Evolutionary conservation across 108 stramenopile genomes (phyloP), one percentile per base, ranked within the genome.

Genomic region (Cyclotella atomus): DNA sequence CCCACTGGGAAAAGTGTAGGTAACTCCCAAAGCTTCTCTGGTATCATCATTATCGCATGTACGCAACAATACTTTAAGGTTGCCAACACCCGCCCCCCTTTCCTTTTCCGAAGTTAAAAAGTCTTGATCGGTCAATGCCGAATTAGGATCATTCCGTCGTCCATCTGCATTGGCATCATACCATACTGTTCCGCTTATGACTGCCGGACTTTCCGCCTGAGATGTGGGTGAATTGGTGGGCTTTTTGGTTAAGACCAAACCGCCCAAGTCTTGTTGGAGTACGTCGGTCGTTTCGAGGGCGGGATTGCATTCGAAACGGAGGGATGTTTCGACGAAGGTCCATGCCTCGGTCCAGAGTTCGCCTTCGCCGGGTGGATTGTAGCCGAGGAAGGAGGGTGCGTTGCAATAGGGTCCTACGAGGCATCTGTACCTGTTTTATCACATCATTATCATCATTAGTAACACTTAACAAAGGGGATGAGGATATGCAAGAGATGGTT

Each of bases 161-260:
- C 76, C 76, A n/a, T 76, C 76, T 0, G 44, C 59, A 44, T 76
- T 76, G 68, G 61, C 52, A 68, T 76, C 76, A 62, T 64, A 69
- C 76, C 76, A 76, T 2, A 76, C 44, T 6, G 12, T 10, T 0
- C 76, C 76, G 19, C 32, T 25, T 25, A 76, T 62, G 5, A 56
- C 23, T 0, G 76, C 59, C 17, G 56, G 56, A 57, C 30, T 30
- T n/a, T 29, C 45, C 29, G 20, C n/a, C 7, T 20, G 44, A 3
- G 44, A 30, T 0, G 64, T 32, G 23, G 64, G 38, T 9, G 70
- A 16, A 20, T 29, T 19, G 7, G 55, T 71, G 17, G 36, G 28
- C 21, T 24, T 19, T 34, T 36, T 52, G 44, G 21, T 65, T 28
- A 46, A 47, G 8, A 23, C 23, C 24, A 27, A 5, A 14, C 23